Percentiles rank a stretch among this genome's conserved stretches.
Conservation (phyloP, 257 asterid genomes). For the Henckelia pumila region DNA sequence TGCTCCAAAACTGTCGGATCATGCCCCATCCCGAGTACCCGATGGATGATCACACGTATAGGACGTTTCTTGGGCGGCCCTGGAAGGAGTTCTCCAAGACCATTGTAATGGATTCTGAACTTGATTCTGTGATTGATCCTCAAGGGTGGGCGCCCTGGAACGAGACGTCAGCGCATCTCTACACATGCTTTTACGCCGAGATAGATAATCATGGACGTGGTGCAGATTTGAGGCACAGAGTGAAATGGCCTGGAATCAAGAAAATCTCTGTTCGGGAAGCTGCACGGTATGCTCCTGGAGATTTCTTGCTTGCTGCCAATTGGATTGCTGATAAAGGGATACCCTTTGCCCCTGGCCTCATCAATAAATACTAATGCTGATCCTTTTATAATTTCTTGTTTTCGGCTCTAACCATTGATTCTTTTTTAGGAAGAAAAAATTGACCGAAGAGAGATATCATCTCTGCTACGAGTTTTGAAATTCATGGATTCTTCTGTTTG, state of each 20-base stretch:
- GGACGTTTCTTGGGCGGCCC: constrained; percentile 55
- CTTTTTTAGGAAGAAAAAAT: too few species aligned
- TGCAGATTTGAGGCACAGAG: constrained; percentile 30
- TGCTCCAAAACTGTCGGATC: constrained; percentile 50
- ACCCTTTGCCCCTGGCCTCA: constrained; percentile 23
- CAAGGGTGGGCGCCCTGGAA: constrained; percentile 65
- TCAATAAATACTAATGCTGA: background rate
- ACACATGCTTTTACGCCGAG: constrained; percentile 52
- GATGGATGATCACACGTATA: constrained; percentile 18
- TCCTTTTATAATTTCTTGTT: background rate
- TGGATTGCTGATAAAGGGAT: constrained; percentile 33
- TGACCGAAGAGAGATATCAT: too few species aligned
- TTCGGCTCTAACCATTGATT: too few species aligned
- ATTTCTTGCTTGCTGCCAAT: constrained; percentile 14
- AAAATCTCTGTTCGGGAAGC: constrained; percentile 21
- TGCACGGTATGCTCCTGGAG: constrained; percentile 12
- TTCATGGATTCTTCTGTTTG: too few species aligned
- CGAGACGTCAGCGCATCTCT: constrained; percentile 22
- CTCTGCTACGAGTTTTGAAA: too few species aligned
- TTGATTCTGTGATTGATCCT: constrained; percentile 46
- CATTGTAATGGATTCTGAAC: constrained; percentile 41
- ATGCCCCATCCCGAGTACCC: constrained; percentile 37
- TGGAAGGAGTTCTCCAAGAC: constrained; percentile 60
- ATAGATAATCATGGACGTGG: constrained; percentile 52
- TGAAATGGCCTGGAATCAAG: constrained; percentile 45